These are phyloP conservation scores for Chaetomium olivaceum DNA, from an alignment of 2,329 filamentous ascomycete species.

Conservation along the genomic window DNA sequence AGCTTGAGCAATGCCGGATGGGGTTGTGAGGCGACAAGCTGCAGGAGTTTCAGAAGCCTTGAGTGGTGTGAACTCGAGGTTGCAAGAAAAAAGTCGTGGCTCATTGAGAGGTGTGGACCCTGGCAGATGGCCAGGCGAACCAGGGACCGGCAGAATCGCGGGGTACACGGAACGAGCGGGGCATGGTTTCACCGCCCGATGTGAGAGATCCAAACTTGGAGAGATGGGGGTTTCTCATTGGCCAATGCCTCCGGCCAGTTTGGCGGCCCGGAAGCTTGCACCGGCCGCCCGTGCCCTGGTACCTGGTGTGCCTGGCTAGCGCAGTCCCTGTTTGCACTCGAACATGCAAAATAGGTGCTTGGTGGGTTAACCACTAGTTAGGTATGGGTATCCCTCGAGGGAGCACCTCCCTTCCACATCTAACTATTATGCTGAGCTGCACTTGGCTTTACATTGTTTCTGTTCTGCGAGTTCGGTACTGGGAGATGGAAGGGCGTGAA, in stretches of 20 bases:
- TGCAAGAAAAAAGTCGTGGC: slow-evolving; percentile 19
- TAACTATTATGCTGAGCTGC: neutral
- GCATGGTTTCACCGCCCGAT: slow-evolving; percentile 24
- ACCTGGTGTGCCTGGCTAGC: neutral
- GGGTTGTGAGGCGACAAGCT: slow-evolving; percentile 3
- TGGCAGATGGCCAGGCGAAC: neutral
- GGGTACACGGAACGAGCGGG: slow-evolving; percentile 18
- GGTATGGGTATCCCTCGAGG: too few relatives aligned
- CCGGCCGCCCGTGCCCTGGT: neutral
- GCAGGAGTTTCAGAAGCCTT: neutral
- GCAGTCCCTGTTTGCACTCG: neutral
- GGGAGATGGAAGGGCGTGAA: neutral
- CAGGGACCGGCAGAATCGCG: slow-evolving; percentile 29
- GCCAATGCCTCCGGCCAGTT: neutral
- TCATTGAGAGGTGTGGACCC: slow-evolving; percentile 11
- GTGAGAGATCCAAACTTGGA: slow-evolving; percentile 2
- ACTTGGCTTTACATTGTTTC: neutral
- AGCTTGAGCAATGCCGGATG: neutral
- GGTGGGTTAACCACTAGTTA: too few relatives aligned
- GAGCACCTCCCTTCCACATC: neutral
- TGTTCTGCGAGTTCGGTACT: neutral
- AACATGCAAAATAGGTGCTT: neutral
- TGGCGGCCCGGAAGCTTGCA: neutral
- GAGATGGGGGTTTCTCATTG: neutral
- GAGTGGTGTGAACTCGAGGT: neutral